Conservation (phyloP, 73 alveolate genomes). For the Urostyla sp. region DNA sequence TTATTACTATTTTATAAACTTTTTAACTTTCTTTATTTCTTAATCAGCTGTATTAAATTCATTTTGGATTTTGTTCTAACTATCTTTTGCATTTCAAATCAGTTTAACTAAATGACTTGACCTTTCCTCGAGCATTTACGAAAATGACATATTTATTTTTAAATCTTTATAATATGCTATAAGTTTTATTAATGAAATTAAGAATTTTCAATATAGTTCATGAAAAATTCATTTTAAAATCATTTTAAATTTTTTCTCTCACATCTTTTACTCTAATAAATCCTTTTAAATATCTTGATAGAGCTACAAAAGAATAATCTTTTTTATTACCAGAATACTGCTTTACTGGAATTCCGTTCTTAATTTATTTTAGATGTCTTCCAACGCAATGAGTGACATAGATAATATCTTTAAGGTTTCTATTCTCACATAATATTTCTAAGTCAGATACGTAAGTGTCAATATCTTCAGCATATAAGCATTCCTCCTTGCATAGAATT, state of each 20-base stretch:
- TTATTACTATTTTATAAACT: no score
- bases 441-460: conserved; percentile 39
- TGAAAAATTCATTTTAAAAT: no score
- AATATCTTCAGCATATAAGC: conserved; percentile 43
- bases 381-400: conserved; percentile 15
- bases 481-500: conserved; percentile 32
- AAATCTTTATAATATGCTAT: no score
- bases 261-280: conserved; percentile 32
- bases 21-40: no score
- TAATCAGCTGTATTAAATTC: no score
- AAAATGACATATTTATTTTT: no score
- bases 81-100: no score
- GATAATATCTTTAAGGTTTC: conserved; percentile 25
- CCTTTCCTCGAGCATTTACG: no score
- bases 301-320: conserved; percentile 46
- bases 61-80: no score
- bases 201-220: no score
- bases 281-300: conserved; percentile 39
- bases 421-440: conserved; percentile 5
- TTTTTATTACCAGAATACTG: conserved; percentile 23
- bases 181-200: no score
- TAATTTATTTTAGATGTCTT: conserved; percentile 12
- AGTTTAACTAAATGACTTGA: no score
- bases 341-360: conserved; percentile 20
- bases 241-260: conserved; percentile 32